Base-by-base conservation (phyloP, 2,329 filamentous ascomycete species). In the Hypoxylon sp. region DNA sequence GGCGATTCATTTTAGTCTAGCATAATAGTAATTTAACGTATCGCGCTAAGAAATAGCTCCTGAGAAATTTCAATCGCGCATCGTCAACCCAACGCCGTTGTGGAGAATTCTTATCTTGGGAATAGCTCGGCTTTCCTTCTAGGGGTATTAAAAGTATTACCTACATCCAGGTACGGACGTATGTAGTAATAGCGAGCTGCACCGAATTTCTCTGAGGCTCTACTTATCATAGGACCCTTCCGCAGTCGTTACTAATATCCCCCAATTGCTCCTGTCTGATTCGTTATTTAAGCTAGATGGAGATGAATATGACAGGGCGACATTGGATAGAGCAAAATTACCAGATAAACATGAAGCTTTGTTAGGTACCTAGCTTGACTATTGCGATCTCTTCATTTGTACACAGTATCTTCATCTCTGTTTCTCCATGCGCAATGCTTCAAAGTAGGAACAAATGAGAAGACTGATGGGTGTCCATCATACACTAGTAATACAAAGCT, bases 51-150 rank as follows among this genome's bases (percentile, higher is more conserved):
- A 19, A 29, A 39, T 32, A 48, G 39, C 43, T 32, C 43, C 32
- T 48, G 30, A 27, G 43, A 63, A 41, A 63, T 46, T 47, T 46
- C 46, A 47, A 52, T 52, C 27, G 45, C 46, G 46, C 37, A 45
- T 62, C 34, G 23, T 57, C 48, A 63, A 53, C 37, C 46, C 39
- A n/a, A 32, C 23, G 53, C 39, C 53, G 39, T 53, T 54, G 54
- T 63, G 56, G 56, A 43, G 46, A 48, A 34, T 29, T 6, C 21
- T 27, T 45, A 59, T 51, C 46, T 37, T 59, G 52, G 52, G 52
- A 46, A 56, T 46, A 56, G 21, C 16, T 25, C 46, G 56, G 56
- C 34, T 59, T 59, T 21, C 55, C 55, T 58, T 58, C 34, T 50
- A 58, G 25, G 60, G 60, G 30, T 23, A 47, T 32, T 25, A 12